Evolutionary conservation across 108 stramenopile species (phyloP).

Genomic region (Skeletonema potamos): DNA sequence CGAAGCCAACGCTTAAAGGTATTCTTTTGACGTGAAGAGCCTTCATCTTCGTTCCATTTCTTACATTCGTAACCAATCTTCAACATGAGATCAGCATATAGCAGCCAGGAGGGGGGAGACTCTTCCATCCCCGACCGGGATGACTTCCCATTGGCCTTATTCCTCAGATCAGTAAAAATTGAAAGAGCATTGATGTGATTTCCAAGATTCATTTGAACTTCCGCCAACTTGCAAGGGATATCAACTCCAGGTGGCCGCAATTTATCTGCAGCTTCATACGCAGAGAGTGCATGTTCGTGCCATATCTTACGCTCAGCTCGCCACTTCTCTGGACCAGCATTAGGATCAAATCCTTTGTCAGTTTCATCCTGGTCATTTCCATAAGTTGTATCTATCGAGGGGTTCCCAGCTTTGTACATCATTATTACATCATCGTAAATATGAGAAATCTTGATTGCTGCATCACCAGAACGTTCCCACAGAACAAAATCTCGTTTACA

Average conservation of each 20-base stretch:
- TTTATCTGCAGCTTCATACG: conserved; percentile 68
- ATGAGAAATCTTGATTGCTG: conserved; percentile 59
- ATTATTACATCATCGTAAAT: conserved; percentile 42
- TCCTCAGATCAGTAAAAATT: conserved; percentile 76
- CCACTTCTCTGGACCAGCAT: conserved; percentile 11
- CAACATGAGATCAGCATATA: conserved; percentile 87
- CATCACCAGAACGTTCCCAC: conserved; percentile 83
- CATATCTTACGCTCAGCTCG: conserved; percentile 42
- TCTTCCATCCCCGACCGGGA: conserved; percentile 50
- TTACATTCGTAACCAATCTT: conserved; percentile 79
- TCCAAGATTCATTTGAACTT: conserved; percentile 68
- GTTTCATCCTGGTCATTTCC: neutral
- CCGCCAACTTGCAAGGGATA: conserved; percentile 77
- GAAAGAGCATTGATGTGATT: conserved; percentile 70
- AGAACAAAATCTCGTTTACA: conserved; percentile 78
- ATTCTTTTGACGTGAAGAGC: conserved; percentile 56
- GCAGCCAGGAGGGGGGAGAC: conserved; percentile 72
- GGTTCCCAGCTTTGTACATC: neutral
- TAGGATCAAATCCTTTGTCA: conserved; percentile 34
- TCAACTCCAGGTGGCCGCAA: conserved; percentile 78
- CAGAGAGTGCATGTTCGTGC: conserved; percentile 70
- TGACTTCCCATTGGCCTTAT: conserved; percentile 26
- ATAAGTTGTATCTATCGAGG: conserved; percentile 2
- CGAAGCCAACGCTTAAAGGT: conserved; percentile 86
- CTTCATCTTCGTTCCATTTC: conserved; percentile 65